Conservation (phyloP, 169 alveolate genomes). For the Perkinsus chesapeaki region DNA sequence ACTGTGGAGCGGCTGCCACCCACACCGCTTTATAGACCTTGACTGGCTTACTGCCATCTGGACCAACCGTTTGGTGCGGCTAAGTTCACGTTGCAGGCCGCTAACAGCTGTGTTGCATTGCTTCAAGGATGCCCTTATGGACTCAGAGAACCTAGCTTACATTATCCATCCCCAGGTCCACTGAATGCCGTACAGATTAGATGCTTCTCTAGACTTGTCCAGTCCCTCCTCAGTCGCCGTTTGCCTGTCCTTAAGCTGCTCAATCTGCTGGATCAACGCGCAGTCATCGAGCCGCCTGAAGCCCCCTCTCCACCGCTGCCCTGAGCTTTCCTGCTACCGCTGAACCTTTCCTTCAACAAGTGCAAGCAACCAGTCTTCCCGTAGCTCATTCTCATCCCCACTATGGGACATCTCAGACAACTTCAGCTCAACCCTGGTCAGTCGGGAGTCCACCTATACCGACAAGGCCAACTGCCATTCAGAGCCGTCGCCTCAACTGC, state of each 20-base stretch:
- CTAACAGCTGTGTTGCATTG: neutral
- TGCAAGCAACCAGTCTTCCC: neutral
- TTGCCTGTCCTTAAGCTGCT: neutral
- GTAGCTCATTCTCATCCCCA: neutral
- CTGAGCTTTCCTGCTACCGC: neutral
- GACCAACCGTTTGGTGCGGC: neutral
- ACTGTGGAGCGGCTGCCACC: too few species aligned
- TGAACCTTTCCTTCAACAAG: neutral
- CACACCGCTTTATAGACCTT: too few species aligned
- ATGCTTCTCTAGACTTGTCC: neutral
- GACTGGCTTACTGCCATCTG: neutral
- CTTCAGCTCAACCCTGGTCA: neutral
- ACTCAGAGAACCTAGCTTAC: neutral
- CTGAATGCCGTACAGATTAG: neutral
- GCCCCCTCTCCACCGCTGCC: neutral
- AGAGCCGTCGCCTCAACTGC: too few species aligned
- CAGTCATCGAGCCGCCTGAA: neutral
- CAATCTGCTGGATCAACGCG: neutral
- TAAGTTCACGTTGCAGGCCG: neutral
- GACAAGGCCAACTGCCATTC: too few species aligned
- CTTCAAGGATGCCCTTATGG: neutral
- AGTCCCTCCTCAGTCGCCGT: neutral
- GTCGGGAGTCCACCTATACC: neutral
- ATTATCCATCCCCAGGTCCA: neutral
- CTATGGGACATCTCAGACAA: neutral